Base-by-base conservation (phyloP, 2,329 filamentous ascomycete genomes). In the Arthrobotrys sinensis region DNA sequence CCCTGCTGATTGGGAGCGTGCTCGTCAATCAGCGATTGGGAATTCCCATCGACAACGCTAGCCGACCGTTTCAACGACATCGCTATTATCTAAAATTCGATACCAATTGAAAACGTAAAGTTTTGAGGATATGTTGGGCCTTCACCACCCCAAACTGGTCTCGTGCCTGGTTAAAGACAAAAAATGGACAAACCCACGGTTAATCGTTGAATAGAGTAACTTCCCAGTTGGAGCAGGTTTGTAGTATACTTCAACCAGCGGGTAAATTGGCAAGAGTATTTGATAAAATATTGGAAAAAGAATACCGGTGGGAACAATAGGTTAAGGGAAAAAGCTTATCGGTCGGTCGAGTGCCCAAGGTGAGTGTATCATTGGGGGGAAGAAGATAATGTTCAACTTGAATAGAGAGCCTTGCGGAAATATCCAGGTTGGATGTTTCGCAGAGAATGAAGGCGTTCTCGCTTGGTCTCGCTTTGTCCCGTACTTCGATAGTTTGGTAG, bases 1-100 rank as follows among this genome's bases (percentile, higher is more conserved):
- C 38, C 40, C 67, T 68, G 67, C 21, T 34, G 32, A 32, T 52
- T 72, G 14, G 67, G 21, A 19, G 11, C 53, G 36, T 70, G 57
- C n/a, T 77, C 60, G 12, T 70, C 60, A 19, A 60, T 24, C 38
- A 73, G 69, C 28, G 50, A 36, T 73, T 73, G 73, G 50, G 36
- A n/a, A 46, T 14, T 19, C 16, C 60, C 73, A 45, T 64, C 73
- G n/a, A 60, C 73, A 32, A 77, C 66, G 57, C 65, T 66, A 60
- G 73, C 73, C 73, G 73, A 65, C 46, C 73, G 73, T 77, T 77
- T 77, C 60, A 77, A 60, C 36, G 73, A 77, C 73, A 77, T 77
- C 43, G 19, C 28, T 40, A 40, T 43, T 10, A 48, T 69, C 52
- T 36, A 53, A 53, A 60, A 43, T 19, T 10, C 36, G 64, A 45